A percentile compares a stretch with the other conserved stretches of the same genome.
Evolutionary conservation across 208 protist genomes (phyloP).

Genomic region (Leishmania gerbilli): DNA sequence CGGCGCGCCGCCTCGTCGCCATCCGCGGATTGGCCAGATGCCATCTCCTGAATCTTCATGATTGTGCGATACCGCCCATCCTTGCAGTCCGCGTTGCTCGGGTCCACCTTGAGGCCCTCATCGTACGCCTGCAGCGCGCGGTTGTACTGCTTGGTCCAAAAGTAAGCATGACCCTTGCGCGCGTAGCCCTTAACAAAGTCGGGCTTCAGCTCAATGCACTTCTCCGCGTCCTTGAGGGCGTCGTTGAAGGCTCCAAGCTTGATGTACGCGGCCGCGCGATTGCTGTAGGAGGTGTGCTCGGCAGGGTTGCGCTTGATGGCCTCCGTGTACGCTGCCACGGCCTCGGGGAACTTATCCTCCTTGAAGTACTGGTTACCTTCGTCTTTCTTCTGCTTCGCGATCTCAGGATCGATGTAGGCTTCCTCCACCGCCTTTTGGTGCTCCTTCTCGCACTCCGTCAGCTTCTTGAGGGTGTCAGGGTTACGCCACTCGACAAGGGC

Average conservation of each 20-base stretch:
- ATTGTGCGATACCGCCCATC: slow-evolving; percentile 88
- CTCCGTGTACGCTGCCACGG: slow-evolving; percentile 93
- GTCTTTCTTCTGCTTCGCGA: slow-evolving; percentile 90
- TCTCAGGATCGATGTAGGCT: slow-evolving; percentile 93
- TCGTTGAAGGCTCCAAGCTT: slow-evolving; percentile 96
- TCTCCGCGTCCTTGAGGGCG: slow-evolving; percentile 95
- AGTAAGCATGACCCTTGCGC: slow-evolving; percentile 90
- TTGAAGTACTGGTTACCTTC: slow-evolving; percentile 97
- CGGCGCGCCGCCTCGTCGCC: slow-evolving; percentile 90
- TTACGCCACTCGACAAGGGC: slow-evolving; percentile 94
- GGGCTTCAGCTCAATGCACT: slow-evolving; percentile 94
- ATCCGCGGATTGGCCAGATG: slow-evolving; percentile 70
- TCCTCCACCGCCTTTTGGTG: slow-evolving; percentile 85
- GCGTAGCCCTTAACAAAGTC: slow-evolving; percentile 95
- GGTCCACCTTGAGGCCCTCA: slow-evolving; percentile 93
- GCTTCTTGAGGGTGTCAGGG: slow-evolving; percentile 90
- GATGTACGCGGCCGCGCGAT: slow-evolving; percentile 95
- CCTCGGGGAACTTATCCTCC: slow-evolving; percentile 94
- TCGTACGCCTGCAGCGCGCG: slow-evolving; percentile 96
- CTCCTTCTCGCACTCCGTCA: slow-evolving; percentile 90
- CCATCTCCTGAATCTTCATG: slow-evolving; percentile 93
- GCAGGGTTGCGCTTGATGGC: slow-evolving; percentile 94
- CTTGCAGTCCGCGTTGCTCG: slow-evolving; percentile 87
- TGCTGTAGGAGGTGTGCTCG: slow-evolving; percentile 95
- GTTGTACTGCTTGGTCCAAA: slow-evolving; percentile 96